Evolutionary conservation across 2,329 filamentous ascomycete genomes (phyloP).

Genomic region (Dactylellina sp.): DNA sequence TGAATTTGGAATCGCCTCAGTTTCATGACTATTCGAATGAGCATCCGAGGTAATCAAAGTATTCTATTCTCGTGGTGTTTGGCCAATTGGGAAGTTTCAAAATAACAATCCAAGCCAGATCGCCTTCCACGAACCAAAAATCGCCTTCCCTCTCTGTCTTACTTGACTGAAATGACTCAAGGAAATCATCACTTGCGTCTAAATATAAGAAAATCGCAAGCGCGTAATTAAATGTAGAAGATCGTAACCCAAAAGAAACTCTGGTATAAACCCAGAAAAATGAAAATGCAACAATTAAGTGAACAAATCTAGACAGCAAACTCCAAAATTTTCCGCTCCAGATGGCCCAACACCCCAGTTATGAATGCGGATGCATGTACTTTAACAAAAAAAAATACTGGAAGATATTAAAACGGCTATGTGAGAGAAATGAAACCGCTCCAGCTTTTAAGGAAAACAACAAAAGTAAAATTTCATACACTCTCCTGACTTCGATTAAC

Average conservation of each 20-base stretch:
- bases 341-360: conserved; percentile 8
- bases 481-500: conserved; percentile 44
- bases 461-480: conserved; percentile 21
- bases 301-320: conserved; percentile 3
- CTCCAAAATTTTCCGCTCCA: conserved; percentile 14
- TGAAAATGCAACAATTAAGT: neutral
- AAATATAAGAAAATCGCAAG: neutral
- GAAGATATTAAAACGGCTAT: conserved; percentile 20
- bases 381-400: conserved; percentile 16
- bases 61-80: no score
- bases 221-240: neutral
- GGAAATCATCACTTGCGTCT: neutral
- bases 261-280: neutral
- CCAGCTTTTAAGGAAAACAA: conserved; percentile 7
- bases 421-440: conserved; percentile 10
- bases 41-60: no score
- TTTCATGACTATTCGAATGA: no score
- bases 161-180: neutral
- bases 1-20: no score
- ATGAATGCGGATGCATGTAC: conserved; percentile 10
- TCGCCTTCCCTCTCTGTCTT: no score
- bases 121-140: no score
- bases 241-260: neutral
- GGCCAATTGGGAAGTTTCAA: no score
- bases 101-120: no score